These are phyloP conservation scores for Candida krabiensis DNA, from an alignment of 805 yeast genomes.

Conservation along the genomic window DNA sequence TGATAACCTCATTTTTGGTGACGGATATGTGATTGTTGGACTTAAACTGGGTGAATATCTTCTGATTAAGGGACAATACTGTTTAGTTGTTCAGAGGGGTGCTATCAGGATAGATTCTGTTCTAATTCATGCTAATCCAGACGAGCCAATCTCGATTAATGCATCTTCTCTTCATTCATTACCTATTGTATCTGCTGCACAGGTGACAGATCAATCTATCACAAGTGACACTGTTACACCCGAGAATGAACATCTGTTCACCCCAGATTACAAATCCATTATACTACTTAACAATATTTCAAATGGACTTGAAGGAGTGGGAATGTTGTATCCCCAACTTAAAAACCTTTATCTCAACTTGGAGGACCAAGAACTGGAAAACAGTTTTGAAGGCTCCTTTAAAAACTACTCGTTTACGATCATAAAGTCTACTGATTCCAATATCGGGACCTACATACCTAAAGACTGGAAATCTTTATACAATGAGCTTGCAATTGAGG, in stretches of 20 bases:
- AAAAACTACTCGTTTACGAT: constrained; percentile 38
- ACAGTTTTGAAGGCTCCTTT: constrained; percentile 28
- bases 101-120: constrained; percentile 44
- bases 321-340: constrained; percentile 43
- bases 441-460: constrained; percentile 27
- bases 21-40: constrained; percentile 39
- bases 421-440: constrained; percentile 29
- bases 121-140: constrained; percentile 29
- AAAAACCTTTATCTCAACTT: constrained; percentile 39
- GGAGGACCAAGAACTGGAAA: constrained; percentile 8
- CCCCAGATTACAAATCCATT: constrained; percentile 43
- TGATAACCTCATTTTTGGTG: constrained; percentile 38
- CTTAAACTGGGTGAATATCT: constrained; percentile 43
- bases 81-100: constrained; percentile 45
- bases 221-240: constrained; percentile 29
- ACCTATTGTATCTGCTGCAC: constrained; percentile 47
- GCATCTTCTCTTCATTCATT: constrained; percentile 36
- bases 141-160: constrained; percentile 22
- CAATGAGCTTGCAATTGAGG: constrained; percentile 14
- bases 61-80: constrained; percentile 48
- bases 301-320: constrained; percentile 48
- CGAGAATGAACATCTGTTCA: constrained; percentile 40
- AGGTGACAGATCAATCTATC: constrained; percentile 33
- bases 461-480: constrained; percentile 27
- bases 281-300: constrained; percentile 35